A percentile compares a stretch with the other conserved stretches of the same genome.
These are phyloP conservation scores for Trichosporon coremiiforme DNA, from an alignment of 1,284 basidiomycete genomes.

Conservation along the genomic window DNA sequence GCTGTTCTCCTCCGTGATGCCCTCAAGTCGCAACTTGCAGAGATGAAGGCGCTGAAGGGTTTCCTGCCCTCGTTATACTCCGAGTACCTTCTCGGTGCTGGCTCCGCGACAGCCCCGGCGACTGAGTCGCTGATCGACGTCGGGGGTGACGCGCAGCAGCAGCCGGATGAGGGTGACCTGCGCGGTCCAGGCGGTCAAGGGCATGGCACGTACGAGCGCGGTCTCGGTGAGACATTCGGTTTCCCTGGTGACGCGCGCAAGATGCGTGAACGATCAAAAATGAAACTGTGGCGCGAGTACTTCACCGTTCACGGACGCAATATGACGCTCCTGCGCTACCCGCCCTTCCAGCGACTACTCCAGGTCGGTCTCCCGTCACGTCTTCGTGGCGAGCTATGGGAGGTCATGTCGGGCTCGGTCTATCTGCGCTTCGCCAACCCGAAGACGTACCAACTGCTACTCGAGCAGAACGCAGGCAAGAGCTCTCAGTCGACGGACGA, in stretches of 20 bases:
- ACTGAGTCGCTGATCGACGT: slow-evolving; percentile 24
- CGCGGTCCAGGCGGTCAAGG: slow-evolving; percentile 58
- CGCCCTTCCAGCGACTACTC: slow-evolving; percentile 91
- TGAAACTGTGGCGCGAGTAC: slow-evolving; percentile 95
- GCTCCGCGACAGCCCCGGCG: slow-evolving; percentile 19
- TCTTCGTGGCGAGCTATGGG: slow-evolving; percentile 97
- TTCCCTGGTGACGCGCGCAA: slow-evolving; percentile 94
- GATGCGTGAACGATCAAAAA: slow-evolving; percentile 93
- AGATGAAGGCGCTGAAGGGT: slow-evolving; percentile 90
- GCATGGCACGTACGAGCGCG: slow-evolving; percentile 68
- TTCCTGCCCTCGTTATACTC: slow-evolving; percentile 95
- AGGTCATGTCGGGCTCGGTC: slow-evolving; percentile 91
- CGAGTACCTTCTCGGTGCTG: slow-evolving; percentile 70
- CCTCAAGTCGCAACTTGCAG: slow-evolving; percentile 81
- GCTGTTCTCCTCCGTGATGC: slow-evolving; percentile 85
- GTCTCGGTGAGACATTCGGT: slow-evolving; percentile 82
- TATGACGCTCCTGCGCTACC: slow-evolving; percentile 80
- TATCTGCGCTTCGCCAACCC: slow-evolving; percentile 87
- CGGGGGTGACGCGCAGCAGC: slow-evolving; percentile 27
- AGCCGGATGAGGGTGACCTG: slow-evolving; percentile 61
- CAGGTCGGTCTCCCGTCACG: slow-evolving; percentile 96
- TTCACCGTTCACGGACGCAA: slow-evolving; percentile 61
- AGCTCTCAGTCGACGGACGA: slow-evolving; percentile 92
- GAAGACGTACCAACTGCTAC: slow-evolving; percentile 76
- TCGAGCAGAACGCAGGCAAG: slow-evolving; percentile 77